These are phyloP conservation scores for Auxenochlorella pyrenoidosa DNA, from an alignment of 139 green algal species.

Conservation along the genomic window DNA sequence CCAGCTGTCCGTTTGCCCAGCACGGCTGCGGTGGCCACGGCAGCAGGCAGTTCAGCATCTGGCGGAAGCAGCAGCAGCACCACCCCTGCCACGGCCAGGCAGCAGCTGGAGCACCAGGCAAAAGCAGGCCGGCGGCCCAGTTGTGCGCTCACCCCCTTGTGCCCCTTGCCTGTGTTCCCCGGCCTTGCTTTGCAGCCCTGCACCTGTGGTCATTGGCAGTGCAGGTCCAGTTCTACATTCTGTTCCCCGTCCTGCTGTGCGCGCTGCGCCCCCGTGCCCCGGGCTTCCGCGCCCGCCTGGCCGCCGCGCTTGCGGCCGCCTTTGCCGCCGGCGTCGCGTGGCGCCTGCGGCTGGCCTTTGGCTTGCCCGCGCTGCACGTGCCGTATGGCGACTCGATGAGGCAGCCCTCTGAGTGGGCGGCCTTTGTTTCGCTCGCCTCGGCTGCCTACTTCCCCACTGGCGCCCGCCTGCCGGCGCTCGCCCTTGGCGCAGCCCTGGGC, in stretches of 20 bases:
- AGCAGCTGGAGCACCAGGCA: too few species aligned
- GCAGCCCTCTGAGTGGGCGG: neutral
- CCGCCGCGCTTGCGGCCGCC: neutral
- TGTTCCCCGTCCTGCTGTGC: neutral
- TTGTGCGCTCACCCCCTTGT: too few species aligned
- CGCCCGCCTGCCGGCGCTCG: neutral
- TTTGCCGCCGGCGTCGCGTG: neutral
- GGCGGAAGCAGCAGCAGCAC: too few species aligned
- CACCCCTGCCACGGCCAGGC: too few species aligned
- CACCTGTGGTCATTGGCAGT: conserved; percentile 3
- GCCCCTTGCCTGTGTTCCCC: too few species aligned
- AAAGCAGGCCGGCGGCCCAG: too few species aligned
- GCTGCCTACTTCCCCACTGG: neutral
- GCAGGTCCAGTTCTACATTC: neutral
- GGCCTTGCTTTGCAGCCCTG: neutral
- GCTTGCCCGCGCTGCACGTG: neutral
- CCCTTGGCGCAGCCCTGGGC: conserved; percentile 7
- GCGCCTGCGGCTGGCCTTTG: neutral
- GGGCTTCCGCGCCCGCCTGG: conserved; percentile 13
- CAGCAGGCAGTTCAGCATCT: too few species aligned
- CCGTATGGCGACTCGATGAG: neutral
- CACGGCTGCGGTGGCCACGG: too few species aligned
- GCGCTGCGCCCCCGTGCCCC: neutral
- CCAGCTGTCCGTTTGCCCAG: too few species aligned
- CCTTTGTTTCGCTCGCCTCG: neutral